Conservation (phyloP, 2,329 filamentous ascomycete species). For the Herpotrichia juniperi region DNA sequence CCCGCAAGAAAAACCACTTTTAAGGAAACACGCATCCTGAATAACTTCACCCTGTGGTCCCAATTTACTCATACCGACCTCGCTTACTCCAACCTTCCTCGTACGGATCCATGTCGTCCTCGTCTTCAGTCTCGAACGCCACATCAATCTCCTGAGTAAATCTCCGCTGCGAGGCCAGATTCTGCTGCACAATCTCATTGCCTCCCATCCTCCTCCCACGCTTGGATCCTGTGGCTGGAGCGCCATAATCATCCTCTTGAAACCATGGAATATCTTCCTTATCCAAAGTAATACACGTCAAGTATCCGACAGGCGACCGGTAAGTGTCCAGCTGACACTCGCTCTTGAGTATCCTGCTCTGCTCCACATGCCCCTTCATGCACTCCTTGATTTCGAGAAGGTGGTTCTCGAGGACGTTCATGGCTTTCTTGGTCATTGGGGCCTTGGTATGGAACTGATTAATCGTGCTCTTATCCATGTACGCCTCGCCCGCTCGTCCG, state of each 20-base stretch:
- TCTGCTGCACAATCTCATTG: conserved; percentile 34
- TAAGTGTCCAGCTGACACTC: conserved; percentile 48
- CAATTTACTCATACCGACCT: background rate
- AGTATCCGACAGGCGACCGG: conserved; percentile 46
- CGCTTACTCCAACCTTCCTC: conserved; percentile 7
- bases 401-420: conserved; percentile 49
- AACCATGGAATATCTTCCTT: conserved; percentile 51
- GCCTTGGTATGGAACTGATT: conserved; percentile 49
- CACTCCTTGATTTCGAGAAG: conserved; percentile 50
- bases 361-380: conserved; percentile 48
- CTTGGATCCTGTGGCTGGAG: conserved; percentile 12
- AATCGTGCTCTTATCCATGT: conserved; percentile 49
- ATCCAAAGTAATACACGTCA: conserved; percentile 53
- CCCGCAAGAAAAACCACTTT: background rate
- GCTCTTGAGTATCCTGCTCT: conserved; percentile 46
- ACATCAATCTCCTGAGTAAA: conserved; percentile 9
- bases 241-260: conserved; percentile 10
- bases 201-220: conserved; percentile 28
- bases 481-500: conserved; percentile 48
- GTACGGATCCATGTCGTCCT: conserved; percentile 7
- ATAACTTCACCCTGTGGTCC: background rate
- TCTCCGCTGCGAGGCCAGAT: conserved; percentile 22
- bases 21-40: background rate
- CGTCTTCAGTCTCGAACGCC: conserved; percentile 6
- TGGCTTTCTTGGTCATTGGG: conserved; percentile 51